Evolutionary conservation across 192 early-diverging fungal species (phyloP).

Genomic region (Cetraspora pellucida): DNA sequence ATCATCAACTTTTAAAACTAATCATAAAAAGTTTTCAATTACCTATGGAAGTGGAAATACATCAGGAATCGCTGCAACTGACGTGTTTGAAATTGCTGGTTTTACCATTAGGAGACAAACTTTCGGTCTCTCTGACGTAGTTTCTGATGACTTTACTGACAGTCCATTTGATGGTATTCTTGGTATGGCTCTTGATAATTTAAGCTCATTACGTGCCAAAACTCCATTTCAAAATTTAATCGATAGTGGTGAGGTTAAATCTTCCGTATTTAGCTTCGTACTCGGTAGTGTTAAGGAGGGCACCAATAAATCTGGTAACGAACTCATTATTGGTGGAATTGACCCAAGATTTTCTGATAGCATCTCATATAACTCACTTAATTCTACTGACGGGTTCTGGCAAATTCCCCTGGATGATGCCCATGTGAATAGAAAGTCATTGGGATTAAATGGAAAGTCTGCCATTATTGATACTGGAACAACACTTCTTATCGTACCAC

Average conservation of each 20-base stretch:
- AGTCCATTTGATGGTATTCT: slow-evolving; percentile 62
- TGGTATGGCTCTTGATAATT: slow-evolving; percentile 57
- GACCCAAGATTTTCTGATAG: background rate
- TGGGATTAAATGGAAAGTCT: background rate
- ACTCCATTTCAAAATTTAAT: slow-evolving; percentile 59
- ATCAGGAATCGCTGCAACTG: slow-evolving; percentile 39
- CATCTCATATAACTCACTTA: background rate
- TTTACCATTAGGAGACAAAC: slow-evolving; percentile 36
- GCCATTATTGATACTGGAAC: slow-evolving; percentile 56
- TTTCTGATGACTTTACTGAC: slow-evolving; percentile 50
- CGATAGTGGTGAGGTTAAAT: slow-evolving; percentile 46
- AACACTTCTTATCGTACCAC: slow-evolving; percentile 52
- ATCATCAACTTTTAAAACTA: slow-evolving; percentile 36
- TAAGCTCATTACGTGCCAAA: slow-evolving; percentile 33
- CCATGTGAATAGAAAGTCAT: background rate
- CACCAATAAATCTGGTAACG: slow-evolving; percentile 18
- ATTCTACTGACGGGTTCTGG: background rate
- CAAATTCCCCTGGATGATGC: slow-evolving; percentile 8
- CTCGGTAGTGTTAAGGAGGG: slow-evolving; percentile 41
- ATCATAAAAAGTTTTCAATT: slow-evolving; percentile 36
- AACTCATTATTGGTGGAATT: slow-evolving; percentile 22
- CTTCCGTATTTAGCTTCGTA: slow-evolving; percentile 64
- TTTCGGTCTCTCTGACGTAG: slow-evolving; percentile 46
- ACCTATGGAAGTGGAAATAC: slow-evolving; percentile 43
- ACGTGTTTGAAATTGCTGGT: slow-evolving; percentile 36